These are phyloP conservation scores for Silene uniflora DNA, from an alignment of 148 eudicot species.

Conservation along the genomic window DNA sequence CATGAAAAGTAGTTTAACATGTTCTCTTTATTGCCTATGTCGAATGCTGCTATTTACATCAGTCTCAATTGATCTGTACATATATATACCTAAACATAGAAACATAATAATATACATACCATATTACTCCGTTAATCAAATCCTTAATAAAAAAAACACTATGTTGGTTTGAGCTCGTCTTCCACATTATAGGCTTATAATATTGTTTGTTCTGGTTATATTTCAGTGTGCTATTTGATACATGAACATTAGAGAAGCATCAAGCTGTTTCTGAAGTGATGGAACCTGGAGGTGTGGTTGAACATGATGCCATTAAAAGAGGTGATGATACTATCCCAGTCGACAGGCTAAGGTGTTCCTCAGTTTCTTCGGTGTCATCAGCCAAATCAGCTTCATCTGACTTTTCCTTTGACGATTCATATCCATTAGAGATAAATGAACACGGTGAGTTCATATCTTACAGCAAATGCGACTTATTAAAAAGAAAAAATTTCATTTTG, in stretches of 20 bases:
- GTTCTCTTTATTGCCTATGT: not conserved
- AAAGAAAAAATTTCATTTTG: not conserved
- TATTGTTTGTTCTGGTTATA: not conserved
- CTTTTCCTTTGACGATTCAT: constrained; percentile 38
- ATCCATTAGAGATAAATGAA: constrained; percentile 21
- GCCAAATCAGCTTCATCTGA: constrained; percentile 31
- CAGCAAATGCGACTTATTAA: not conserved
- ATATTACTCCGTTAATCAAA: too few species aligned
- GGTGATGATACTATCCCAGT: not conserved
- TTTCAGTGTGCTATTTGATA: not conserved
- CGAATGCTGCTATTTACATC: not conserved
- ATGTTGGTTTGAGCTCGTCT: not conserved
- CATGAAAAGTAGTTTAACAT: not conserved
- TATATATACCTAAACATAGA: too few species aligned
- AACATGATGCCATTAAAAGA: not conserved
- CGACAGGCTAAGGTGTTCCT: constrained; percentile 2
- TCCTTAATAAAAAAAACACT: too few species aligned
- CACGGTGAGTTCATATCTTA: constrained; percentile 8
- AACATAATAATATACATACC: too few species aligned
- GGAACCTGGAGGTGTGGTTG: constrained; percentile 6
- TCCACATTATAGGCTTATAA: not conserved
- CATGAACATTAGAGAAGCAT: not conserved
- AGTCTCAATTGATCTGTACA: too few species aligned
- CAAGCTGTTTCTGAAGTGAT: constrained; percentile 5
- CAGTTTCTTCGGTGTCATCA: constrained; percentile 7